These are phyloP conservation scores for Fusarium secorum DNA, from an alignment of 2,329 filamentous ascomycete genomes.

Conservation along the genomic window DNA sequence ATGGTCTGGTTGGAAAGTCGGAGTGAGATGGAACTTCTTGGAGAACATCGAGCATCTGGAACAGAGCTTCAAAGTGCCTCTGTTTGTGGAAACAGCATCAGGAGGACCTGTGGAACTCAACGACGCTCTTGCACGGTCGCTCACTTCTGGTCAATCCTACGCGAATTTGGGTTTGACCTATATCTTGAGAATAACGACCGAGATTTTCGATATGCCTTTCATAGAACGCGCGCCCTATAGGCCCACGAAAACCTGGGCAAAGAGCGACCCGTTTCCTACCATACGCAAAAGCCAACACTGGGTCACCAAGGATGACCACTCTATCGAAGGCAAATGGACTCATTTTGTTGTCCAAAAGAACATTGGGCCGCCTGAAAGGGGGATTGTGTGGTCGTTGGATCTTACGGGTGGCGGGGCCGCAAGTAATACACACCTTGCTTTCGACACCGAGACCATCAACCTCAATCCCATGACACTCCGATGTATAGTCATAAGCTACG, in stretches of 20 bases:
- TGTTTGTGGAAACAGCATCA: neutral
- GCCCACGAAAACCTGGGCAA: neutral
- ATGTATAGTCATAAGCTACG: neutral
- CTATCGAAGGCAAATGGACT: rapidly evolving
- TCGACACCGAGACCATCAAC: neutral
- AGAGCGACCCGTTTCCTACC: neutral
- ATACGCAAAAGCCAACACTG: neutral
- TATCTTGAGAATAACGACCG: neutral
- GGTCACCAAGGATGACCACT: rapidly evolving
- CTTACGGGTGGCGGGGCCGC: neutral
- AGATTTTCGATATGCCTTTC: neutral
- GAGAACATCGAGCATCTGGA: rapidly evolving
- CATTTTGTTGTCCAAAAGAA: neutral
- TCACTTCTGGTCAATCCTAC: rapidly evolving
- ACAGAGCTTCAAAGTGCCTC: rapidly evolving
- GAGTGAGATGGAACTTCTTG: neutral
- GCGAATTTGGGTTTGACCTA: rapidly evolving
- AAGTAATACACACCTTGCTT: rapidly evolving
- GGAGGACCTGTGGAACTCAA: rapidly evolving
- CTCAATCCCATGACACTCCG: neutral
- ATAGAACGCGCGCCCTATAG: neutral
- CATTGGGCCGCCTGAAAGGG: neutral
- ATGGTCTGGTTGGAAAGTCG: neutral
- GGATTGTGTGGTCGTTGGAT: neutral
- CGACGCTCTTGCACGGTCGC: rapidly evolving